A percentile compares a stretch with the other conserved stretches of the same genome.
Conservation (phyloP, 768 basidiomycete genomes). For the Lentinula boryana region DNA sequence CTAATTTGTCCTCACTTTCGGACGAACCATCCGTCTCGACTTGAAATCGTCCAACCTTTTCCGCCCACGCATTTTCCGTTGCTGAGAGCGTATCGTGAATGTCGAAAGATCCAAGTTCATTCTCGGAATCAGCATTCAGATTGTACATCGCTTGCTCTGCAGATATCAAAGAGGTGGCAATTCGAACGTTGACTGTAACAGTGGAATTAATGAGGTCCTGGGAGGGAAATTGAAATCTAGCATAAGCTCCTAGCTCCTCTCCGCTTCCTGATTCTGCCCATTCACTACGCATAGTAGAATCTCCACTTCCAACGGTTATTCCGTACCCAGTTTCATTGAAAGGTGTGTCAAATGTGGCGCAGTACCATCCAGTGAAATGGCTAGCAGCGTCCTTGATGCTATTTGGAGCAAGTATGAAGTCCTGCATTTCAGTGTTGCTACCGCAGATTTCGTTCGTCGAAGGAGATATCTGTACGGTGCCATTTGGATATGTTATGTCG, state of each 20-base stretch:
- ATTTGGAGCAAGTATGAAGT: slow-evolving; percentile 58
- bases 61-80: slow-evolving; percentile 49
- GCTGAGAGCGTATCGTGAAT: slow-evolving; percentile 45
- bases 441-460: slow-evolving; percentile 49
- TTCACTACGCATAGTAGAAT: slow-evolving; percentile 18
- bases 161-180: slow-evolving; percentile 74
- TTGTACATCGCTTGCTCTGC: slow-evolving; percentile 56
- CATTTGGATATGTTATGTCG: slow-evolving; percentile 44
- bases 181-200: slow-evolving; percentile 40
- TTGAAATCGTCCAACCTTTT: slow-evolving; percentile 47
- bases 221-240: slow-evolving; percentile 28
- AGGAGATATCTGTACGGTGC: slow-evolving; percentile 41
- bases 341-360: slow-evolving; percentile 48
- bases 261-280: slow-evolving; percentile 30
- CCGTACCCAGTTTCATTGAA: slow-evolving; percentile 36
- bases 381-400: slow-evolving; percentile 30
- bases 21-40: slow-evolving; percentile 28
- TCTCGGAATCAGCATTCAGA: slow-evolving; percentile 42
- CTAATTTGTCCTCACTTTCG: slow-evolving; percentile 39
- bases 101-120: slow-evolving; percentile 22
- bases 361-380: slow-evolving; percentile 52
- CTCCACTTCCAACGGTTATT: slow-evolving; percentile 36
- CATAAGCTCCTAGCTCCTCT: slow-evolving; percentile 45
- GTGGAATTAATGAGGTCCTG: slow-evolving; percentile 13
- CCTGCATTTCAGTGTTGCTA: slow-evolving; percentile 63